Evolutionary conservation across 164 flowering plant species (phyloP), one percentile per base, ranked within the genome.

Genomic region (Macadamia integrifolia): DNA sequence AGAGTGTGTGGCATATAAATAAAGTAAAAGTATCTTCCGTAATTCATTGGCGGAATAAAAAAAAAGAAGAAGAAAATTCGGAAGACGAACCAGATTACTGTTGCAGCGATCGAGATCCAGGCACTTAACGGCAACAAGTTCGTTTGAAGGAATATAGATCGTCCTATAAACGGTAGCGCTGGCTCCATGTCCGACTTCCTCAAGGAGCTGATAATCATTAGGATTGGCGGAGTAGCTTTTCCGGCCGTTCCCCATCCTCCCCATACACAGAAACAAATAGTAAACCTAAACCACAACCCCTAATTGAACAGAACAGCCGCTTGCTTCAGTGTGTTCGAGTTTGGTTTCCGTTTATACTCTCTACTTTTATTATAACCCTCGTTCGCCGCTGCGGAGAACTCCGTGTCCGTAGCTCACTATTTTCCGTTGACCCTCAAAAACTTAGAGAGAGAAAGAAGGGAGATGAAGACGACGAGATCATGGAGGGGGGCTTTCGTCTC

Each of bases 71-170:
- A 68, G 9, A 44, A 14, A 23, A 66, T 6, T 58, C 60, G 5
- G 3, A 23, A 13, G 78, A 9, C 88, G 17, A 60, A 92, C 99
- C 85, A 95, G 87, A 84, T 92, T 92, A 71, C 90, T 89, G 53
- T 82, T 83, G 86, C 96, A 90, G 58, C 99, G 95, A 81, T 95
- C 99, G 76, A 95, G 94, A 91, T 95, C 97, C 89, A 95, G 82
- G 66, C 97, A 89, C 81, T 95, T 95, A 58, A 95, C 84, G 8
- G 99, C 99, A 28, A 95, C 84, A 50, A 89, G 83, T 61, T 95
- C 93, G 68, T 95, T 89, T 60, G 61, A 69, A 28, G 99, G 99
- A 32, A 92, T 77, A 79, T 87, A 88, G 88, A 92, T 88, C 85
- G 94, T 97, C 70, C 99, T 58, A 65, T 72, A 92, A 12, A 95